A percentile compares a stretch with the other conserved stretches of the same genome.
Evolutionary conservation across 306 rosid species (phyloP).

Genomic region (Erythrophleum fordii): DNA sequence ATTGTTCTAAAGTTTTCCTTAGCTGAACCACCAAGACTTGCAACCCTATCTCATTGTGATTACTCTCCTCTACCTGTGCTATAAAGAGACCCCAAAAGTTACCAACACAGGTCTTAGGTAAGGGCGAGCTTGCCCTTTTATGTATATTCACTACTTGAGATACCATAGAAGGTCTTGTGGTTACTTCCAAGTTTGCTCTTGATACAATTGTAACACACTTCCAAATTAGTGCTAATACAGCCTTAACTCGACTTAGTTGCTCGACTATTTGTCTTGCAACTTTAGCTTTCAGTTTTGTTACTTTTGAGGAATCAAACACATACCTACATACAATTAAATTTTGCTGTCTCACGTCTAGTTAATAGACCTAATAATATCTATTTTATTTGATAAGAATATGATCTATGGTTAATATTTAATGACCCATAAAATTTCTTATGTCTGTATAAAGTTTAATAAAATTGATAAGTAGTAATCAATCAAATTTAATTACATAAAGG

Average conservation of each 20-base stretch:
- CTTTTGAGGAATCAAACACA: not conserved
- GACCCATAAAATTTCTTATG: no score
- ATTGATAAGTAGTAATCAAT: no score
- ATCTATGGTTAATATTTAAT: no score
- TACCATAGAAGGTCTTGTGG: not conserved
- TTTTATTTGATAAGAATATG: no score
- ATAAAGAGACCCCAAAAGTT: conserved; percentile 34
- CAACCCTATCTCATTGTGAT: not conserved
- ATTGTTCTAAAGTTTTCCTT: not conserved
- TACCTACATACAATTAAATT: not conserved
- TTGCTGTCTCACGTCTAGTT: not conserved
- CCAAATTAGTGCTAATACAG: conserved; percentile 45
- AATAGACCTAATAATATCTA: no score
- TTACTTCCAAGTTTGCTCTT: not conserved
- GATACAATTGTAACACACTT: conserved; percentile 36
- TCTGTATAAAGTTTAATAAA: no score
- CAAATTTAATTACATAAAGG: no score
- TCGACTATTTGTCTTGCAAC: not conserved
- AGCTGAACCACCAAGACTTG: not conserved
- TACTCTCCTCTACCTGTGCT: not conserved
- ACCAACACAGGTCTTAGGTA: conserved; percentile 39
- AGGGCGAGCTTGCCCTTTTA: conserved; percentile 37
- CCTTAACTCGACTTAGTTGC: conserved; percentile 42
- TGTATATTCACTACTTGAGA: conserved; percentile 44
- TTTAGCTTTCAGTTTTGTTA: conserved; percentile 28